Conservation (phyloP, 768 basidiomycete species). For the Suillus luteus region DNA sequence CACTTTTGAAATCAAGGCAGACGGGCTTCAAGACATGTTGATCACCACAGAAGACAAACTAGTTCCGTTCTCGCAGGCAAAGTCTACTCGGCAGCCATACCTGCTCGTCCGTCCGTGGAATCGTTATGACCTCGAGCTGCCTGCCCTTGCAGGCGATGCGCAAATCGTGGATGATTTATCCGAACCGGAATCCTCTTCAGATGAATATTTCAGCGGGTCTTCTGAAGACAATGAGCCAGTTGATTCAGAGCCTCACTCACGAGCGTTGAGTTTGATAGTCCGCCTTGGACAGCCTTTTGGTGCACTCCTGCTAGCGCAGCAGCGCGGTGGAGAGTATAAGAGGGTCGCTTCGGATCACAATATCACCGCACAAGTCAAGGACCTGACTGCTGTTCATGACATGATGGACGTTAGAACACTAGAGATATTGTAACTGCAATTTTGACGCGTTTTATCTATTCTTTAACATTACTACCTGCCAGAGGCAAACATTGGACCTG, state of each 20-base stretch:
- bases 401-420: background rate
- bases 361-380: background rate
- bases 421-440: background rate
- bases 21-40: background rate
- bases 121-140: background rate
- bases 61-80: background rate
- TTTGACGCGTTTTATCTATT: background rate
- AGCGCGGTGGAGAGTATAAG: background rate
- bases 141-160: background rate
- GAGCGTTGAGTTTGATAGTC: background rate
- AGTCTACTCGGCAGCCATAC: background rate
- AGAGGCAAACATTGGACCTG: too few species aligned
- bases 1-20: background rate
- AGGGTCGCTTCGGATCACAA: background rate
- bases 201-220: background rate
- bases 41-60: background rate
- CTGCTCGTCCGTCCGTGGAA: background rate
- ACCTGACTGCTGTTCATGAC: background rate
- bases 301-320: constrained; percentile 1
- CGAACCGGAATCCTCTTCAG: background rate
- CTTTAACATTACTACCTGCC: too few species aligned
- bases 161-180: background rate
- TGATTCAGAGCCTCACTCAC: background rate
- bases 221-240: background rate
- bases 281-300: constrained; percentile 7